Percentiles rank a stretch among this genome's conserved stretches.
These are phyloP conservation scores for Apophysomyces ossiformis DNA, from an alignment of 371 early-diverging fungal species.

Conservation along the genomic window DNA sequence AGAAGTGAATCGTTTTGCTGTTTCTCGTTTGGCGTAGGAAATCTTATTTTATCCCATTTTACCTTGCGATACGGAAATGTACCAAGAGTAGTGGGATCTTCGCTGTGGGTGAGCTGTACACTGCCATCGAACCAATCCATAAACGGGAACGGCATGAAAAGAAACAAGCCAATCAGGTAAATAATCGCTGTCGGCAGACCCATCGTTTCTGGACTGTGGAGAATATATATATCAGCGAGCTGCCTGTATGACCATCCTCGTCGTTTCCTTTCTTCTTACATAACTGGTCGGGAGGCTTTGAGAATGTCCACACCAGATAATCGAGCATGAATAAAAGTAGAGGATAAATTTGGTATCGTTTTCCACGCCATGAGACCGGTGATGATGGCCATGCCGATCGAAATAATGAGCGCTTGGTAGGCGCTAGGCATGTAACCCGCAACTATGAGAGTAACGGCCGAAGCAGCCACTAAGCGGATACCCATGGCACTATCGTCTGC, in stretches of 20 bases:
- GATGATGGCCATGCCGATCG: slow-evolving; percentile 65
- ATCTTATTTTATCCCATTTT: slow-evolving; percentile 5
- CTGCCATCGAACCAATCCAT: slow-evolving; percentile 72
- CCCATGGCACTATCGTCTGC: background rate
- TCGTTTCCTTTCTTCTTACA: slow-evolving; percentile 49
- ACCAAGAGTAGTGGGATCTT: slow-evolving; percentile 38
- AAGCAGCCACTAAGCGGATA: background rate
- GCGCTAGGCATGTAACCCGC: slow-evolving; percentile 31
- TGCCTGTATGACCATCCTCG: background rate
- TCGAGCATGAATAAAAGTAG: slow-evolving; percentile 72
- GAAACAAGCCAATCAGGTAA: slow-evolving; percentile 85
- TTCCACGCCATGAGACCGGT: slow-evolving; percentile 67
- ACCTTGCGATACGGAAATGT: slow-evolving; percentile 79
- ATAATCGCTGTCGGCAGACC: slow-evolving; percentile 59
- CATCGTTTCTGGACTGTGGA: slow-evolving; percentile 44
- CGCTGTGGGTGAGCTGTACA: slow-evolving; percentile 38
- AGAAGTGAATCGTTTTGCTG: background rate
- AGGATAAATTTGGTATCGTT: slow-evolving; percentile 58
- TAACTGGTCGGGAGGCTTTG: slow-evolving; percentile 71
- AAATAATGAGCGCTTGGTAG: slow-evolving; percentile 73
- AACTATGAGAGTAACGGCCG: slow-evolving; percentile 15
- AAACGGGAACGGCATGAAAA: slow-evolving; percentile 94
- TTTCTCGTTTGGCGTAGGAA: background rate
- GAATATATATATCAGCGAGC: background rate
- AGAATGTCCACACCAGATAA: slow-evolving; percentile 84